Evolutionary conservation across 169 alveolate genomes (phyloP).

Genomic region (Plasmodium fragile): DNA sequence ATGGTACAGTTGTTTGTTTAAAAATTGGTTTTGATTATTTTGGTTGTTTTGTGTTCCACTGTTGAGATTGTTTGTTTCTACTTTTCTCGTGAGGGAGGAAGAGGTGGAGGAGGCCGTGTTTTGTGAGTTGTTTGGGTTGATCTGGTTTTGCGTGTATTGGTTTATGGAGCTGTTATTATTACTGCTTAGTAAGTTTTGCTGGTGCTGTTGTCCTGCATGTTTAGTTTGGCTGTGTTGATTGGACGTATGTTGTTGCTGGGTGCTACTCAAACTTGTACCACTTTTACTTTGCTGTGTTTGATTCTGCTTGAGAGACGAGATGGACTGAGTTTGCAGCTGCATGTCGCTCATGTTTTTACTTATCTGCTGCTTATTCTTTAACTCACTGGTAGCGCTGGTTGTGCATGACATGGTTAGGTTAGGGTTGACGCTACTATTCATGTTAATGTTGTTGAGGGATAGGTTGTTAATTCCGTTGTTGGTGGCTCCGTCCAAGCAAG

Average conservation of each 20-base stretch:
- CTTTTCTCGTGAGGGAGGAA: constrained; percentile 63
- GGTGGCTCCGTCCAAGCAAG: constrained; percentile 22
- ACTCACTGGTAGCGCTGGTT: constrained; percentile 16
- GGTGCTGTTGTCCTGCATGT: constrained; percentile 45
- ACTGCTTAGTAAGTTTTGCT: constrained; percentile 25
- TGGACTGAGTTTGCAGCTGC: constrained; percentile 24
- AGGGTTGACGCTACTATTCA: constrained; percentile 22
- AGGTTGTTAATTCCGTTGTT: constrained; percentile 44
- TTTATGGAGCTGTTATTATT: constrained; percentile 28
- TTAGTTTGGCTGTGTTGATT: constrained; percentile 28
- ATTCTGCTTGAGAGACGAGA: constrained; percentile 26
- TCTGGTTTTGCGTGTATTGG: constrained; percentile 58
- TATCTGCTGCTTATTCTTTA: constrained; percentile 56
- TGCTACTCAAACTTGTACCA: background rate
- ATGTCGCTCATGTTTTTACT: constrained; percentile 58
- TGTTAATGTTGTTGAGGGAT: constrained; percentile 11
- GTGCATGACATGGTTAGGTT: constrained; percentile 28
- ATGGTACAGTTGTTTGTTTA: constrained; percentile 43
- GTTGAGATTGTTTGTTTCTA: constrained; percentile 51
- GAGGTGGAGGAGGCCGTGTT: constrained; percentile 68
- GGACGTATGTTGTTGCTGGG: background rate
- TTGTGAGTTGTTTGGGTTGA: constrained; percentile 45
- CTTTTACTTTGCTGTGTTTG: constrained; percentile 25
- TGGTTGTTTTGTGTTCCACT: constrained; percentile 21
- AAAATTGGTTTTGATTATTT: constrained; percentile 19